A percentile compares a stretch with the other conserved stretches of the same genome.
Evolutionary conservation across 2,329 filamentous ascomycete genomes (phyloP).

Genomic region (Neophaeococcomyces aloes): DNA sequence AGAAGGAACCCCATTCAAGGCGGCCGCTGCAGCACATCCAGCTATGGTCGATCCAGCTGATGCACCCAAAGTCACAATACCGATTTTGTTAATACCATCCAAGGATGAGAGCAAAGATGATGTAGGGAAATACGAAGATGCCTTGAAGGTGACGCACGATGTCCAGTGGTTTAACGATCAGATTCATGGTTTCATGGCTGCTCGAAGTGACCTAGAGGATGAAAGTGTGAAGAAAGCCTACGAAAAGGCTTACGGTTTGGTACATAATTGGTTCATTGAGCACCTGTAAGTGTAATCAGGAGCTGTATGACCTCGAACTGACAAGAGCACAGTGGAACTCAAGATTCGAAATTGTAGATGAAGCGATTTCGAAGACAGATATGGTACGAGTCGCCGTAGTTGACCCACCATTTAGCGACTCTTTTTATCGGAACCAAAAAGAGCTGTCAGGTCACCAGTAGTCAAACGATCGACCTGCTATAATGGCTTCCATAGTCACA

Average conservation of each 20-base stretch:
- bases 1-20: conserved; percentile 47
- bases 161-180: conserved; percentile 36
- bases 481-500: no score
- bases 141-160: conserved; percentile 30
- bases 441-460: no score
- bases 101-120: conserved; percentile 46
- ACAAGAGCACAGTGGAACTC: not conserved
- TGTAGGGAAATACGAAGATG: conserved; percentile 31
- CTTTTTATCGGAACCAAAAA: no score
- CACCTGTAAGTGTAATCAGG: not conserved
- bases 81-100: conserved; percentile 47
- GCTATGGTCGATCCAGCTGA: conserved; percentile 52
- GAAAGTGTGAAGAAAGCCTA: conserved; percentile 32
- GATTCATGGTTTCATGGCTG: conserved; percentile 40
- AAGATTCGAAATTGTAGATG: not conserved
- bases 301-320: not conserved
- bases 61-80: conserved; percentile 45
- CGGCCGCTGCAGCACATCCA: conserved; percentile 46
- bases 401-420: no score
- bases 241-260: conserved; percentile 30
- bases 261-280: conserved; percentile 5
- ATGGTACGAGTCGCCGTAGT: no score
- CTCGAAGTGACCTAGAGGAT: conserved; percentile 30
- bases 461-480: no score
- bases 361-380: no score